Base-by-base conservation (phyloP, 176 grass and related monocot genomes). In the Lolium perenne region DNA sequence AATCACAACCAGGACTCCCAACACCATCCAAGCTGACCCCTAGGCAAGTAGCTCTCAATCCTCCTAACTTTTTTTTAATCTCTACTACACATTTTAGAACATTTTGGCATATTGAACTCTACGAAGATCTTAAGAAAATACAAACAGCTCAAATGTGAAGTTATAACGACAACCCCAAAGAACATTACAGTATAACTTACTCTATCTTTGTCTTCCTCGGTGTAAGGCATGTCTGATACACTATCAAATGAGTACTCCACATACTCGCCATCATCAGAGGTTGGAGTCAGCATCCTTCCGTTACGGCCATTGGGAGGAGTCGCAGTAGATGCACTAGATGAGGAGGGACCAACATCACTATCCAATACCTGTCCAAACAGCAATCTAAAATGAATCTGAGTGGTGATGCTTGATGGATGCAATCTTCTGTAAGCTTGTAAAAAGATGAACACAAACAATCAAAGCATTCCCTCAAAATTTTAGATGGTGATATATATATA, bases 191-290 rank as follows among this genome's bases (percentile, higher is more conserved):
- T 78, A 70, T 76, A 71, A 82, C 90, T 76, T 96, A 99, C 97
- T 82, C 94, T 99, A 88, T 99, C 82, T 90, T 99, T 94, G 76
- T 99, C 94, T 80, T 94, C 93, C 68, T 82, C 83, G 0, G 89
- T 99, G 90, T 87, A 92, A 35, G 97, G 94, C 81, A 96, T 91
- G 38, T 91, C 26, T 29, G 26, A 29, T 29, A 91, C 84, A 18
- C 88, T 88, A 83, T 94, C 94, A 77, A 95, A 94, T 46, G 94
- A 92, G 85, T 92, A 99, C 80, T 99, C 97, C 82, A 94, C 81
- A 78, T 87, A 99, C 79, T 98, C 93, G 40, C 87, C 82, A 67
- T 96, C 94, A 73, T 90, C 84, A 83, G 94, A 80, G 47, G 88
- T 87, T 40, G 92, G 97, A 78, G 88, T 88, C 32, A 94, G 83